Conservation (phyloP, 1,284 basidiomycete species). For the Lignosus rhinocerotis region DNA sequence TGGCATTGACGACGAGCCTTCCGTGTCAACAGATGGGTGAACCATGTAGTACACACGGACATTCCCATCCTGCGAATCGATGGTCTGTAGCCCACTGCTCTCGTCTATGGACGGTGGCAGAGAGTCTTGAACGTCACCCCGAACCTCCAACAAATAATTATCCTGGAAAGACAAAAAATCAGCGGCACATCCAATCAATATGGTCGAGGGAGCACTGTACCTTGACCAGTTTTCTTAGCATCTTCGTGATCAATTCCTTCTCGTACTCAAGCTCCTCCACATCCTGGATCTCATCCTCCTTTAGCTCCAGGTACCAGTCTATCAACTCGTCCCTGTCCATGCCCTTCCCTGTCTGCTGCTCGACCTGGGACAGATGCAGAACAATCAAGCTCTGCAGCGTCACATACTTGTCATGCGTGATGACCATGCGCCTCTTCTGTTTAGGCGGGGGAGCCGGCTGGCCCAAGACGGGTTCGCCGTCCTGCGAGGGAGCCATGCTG, state of each 20-base stretch:
- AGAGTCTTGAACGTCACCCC: constrained; percentile 80
- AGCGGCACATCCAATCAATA: not conserved
- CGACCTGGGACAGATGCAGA: constrained; percentile 77
- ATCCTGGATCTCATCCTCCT: constrained; percentile 82
- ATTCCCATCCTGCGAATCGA: constrained; percentile 51
- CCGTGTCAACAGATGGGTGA: constrained; percentile 78
- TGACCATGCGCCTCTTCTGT: constrained; percentile 80
- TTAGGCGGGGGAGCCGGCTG: constrained; percentile 27
- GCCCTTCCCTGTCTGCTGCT: constrained; percentile 77
- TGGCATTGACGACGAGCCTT: constrained; percentile 42
- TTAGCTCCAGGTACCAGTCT: constrained; percentile 94
- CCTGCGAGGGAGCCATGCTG: constrained; percentile 29
- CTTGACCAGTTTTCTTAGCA: constrained; percentile 89
- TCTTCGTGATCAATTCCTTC: constrained; percentile 87
- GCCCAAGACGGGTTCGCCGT: constrained; percentile 13
- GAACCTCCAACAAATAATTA: constrained; percentile 82
- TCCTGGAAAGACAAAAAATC: constrained; percentile 53
- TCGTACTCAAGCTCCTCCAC: constrained; percentile 93
- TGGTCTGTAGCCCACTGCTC: constrained; percentile 50
- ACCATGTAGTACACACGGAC: constrained; percentile 79
- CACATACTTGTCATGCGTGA: constrained; percentile 95
- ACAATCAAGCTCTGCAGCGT: constrained; percentile 89
- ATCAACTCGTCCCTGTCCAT: constrained; percentile 89
- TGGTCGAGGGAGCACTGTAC: constrained; percentile 35
- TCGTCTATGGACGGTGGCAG: constrained; percentile 63